Evolutionary conservation across 2,329 filamentous ascomycete species (phyloP), one percentile per base, ranked within the genome.

Genomic region (Macroventuria anomochaeta): DNA sequence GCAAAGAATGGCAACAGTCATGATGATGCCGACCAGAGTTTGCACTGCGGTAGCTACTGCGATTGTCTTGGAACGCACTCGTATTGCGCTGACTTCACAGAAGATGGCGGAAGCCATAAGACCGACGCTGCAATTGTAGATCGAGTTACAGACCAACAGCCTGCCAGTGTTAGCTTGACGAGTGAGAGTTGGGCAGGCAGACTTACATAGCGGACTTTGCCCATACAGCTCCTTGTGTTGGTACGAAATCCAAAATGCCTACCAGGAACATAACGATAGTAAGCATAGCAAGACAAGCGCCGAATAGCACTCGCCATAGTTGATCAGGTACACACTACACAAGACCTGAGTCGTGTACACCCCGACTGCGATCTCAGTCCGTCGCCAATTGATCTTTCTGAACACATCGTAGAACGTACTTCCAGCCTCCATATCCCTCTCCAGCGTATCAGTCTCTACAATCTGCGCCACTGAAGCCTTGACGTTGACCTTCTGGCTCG

Each of bases 41-140:
- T 79, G 76, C 1, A 67, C 67, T 20, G 72, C 76, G 1, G 76
- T 76, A 1, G 88, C 90, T 3, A 96, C 82, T 1, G 93, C 91
- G 34, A 95, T 88, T 0, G 91, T 95, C 91, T 70, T 92, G 88
- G 33, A 96, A 81, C 7, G 90, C 83, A 55, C 53, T 5, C 53
- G n/a, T 88, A 84, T 1, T 89, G 90, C 1, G 90, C 91, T 32
- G 93, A 75, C 73, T 96, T 55, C 91, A 1, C 88, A 84, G 3
- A 96, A 90, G 7, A 96, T 83, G 0, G 90, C 93, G 76, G 93
- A 96, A 71, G 88, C 90, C 4, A 96, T 89, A 0, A 91, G 93
- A 20, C 91, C 91, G 34, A 96, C 90, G 0, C 89, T 89, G 39
- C 91, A 80, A 71, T 96, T 90, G 75, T 96, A 96, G 67, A 88